Evolutionary conservation across 164 flowering plant genomes (phyloP).

Genomic region (Protea cynaroides): DNA sequence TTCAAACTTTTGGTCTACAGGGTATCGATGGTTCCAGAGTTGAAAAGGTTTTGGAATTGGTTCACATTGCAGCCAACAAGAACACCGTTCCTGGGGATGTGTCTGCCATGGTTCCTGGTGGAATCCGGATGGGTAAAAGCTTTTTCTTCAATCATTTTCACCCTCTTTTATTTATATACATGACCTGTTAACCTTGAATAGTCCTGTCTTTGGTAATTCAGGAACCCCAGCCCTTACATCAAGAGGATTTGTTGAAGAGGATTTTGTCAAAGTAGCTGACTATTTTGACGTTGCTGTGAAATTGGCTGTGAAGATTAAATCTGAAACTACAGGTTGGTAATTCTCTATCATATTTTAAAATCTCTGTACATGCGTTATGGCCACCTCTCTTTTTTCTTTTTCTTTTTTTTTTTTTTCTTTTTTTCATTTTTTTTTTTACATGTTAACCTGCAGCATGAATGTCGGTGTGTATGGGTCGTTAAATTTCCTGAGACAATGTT

Average conservation of each 20-base stretch:
- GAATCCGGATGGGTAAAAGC: slow-evolving; percentile 90
- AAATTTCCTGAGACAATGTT: background rate
- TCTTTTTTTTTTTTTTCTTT: background rate
- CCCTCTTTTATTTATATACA: background rate
- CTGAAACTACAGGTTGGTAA: slow-evolving; percentile 63
- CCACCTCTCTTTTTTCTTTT: no score
- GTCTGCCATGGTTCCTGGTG: slow-evolving; percentile 99
- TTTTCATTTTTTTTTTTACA: background rate
- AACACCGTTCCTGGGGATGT: slow-evolving; percentile 88
- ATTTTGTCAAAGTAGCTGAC: slow-evolving; percentile 88
- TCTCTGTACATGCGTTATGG: background rate
- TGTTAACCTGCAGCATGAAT: background rate
- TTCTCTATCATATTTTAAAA: background rate
- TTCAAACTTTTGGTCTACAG: slow-evolving; percentile 27
- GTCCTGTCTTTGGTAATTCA: slow-evolving; percentile 23
- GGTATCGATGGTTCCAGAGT: slow-evolving; percentile 99
- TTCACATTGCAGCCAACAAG: slow-evolving; percentile 98
- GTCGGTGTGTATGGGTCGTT: background rate
- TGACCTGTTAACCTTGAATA: background rate
- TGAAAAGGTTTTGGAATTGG: slow-evolving; percentile 92
- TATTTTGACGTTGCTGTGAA: slow-evolving; percentile 84
- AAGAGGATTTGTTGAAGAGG: slow-evolving; percentile 91
- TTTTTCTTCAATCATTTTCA: background rate
- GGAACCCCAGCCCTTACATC: slow-evolving; percentile 99
- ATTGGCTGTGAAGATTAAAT: slow-evolving; percentile 78